These are phyloP conservation scores for Cnidoscolus chayamansa DNA, from an alignment of 441 rosid species.

Conservation along the genomic window DNA sequence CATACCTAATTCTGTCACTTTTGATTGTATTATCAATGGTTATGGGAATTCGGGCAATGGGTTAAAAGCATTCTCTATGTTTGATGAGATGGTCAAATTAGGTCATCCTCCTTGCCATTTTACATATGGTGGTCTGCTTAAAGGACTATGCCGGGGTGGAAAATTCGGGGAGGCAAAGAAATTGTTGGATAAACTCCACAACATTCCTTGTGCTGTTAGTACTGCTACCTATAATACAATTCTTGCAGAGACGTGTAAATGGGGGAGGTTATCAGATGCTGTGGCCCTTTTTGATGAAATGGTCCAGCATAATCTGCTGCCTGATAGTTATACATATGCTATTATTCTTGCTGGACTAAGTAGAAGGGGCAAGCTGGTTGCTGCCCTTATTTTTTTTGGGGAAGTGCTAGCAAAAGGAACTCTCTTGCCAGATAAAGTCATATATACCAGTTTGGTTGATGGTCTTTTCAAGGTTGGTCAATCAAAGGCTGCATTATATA, in stretches of 20 bases:
- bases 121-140: slow-evolving; percentile 70
- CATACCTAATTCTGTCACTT: slow-evolving; percentile 50
- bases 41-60: slow-evolving; percentile 54
- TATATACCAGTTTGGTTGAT: slow-evolving; percentile 62
- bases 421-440: slow-evolving; percentile 38
- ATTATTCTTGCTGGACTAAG: slow-evolving; percentile 66
- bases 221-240: slow-evolving; percentile 61
- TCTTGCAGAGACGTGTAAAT: slow-evolving; percentile 54
- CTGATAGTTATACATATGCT: slow-evolving; percentile 62
- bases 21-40: slow-evolving; percentile 64
- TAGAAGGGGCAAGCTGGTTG: slow-evolving; percentile 58
- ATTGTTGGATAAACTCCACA: slow-evolving; percentile 48
- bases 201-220: slow-evolving; percentile 59
- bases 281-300: slow-evolving; percentile 59
- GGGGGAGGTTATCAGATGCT: slow-evolving; percentile 59
- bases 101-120: slow-evolving; percentile 63
- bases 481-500: slow-evolving; percentile 44
- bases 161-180: slow-evolving; percentile 55
- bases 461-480: slow-evolving; percentile 74
- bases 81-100: slow-evolving; percentile 70
- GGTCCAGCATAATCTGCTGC: slow-evolving; percentile 51
- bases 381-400: slow-evolving; percentile 57
- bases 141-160: slow-evolving; percentile 79
- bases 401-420: slow-evolving; percentile 44
- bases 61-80: slow-evolving; percentile 53